Percentiles rank a stretch among this genome's conserved stretches.
These are phyloP conservation scores for Alternaria hordeiaustralica DNA, from an alignment of 2,329 filamentous ascomycete species.

Conservation along the genomic window DNA sequence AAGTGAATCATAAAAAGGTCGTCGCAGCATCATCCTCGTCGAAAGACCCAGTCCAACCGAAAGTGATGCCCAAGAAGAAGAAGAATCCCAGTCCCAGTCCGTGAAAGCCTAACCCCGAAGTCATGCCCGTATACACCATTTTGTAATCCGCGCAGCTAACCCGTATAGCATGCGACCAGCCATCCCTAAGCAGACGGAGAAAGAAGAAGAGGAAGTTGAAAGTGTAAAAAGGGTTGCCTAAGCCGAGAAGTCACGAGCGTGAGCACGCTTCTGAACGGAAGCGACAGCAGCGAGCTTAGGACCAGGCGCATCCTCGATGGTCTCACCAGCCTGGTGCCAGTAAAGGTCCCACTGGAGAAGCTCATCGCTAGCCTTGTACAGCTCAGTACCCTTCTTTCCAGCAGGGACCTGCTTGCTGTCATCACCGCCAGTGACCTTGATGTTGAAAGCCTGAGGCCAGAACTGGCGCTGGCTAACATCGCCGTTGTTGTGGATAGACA, in stretches of 20 bases:
- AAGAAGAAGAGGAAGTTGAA: neutral
- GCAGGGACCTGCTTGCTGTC: slow-evolving; percentile 30
- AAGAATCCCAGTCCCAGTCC: neutral
- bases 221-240: slow-evolving; percentile 3
- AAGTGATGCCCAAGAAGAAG: neutral
- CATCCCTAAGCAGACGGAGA: neutral
- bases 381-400: slow-evolving; percentile 40
- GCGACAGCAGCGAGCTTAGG: slow-evolving; percentile 29
- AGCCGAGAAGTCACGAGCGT: slow-evolving; percentile 37
- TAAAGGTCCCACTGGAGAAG: slow-evolving; percentile 40
- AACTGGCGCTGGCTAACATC: slow-evolving; percentile 39
- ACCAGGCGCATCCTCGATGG: slow-evolving; percentile 29
- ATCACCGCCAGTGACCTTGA: slow-evolving; percentile 41
- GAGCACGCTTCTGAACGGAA: slow-evolving; percentile 20
- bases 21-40: neutral
- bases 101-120: neutral
- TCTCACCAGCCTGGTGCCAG: slow-evolving; percentile 37
- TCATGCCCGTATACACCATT: neutral
- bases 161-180: neutral
- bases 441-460: slow-evolving; percentile 47
- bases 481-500: slow-evolving; percentile 46
- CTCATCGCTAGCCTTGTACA: slow-evolving; percentile 36
- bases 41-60: neutral
- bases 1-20: slow-evolving; percentile 9
- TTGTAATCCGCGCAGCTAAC: neutral